Percentiles rank a stretch among this genome's conserved stretches.
These are phyloP conservation scores for Russula griseocarnosa DNA, from an alignment of 768 basidiomycete species.

Conservation along the genomic window DNA sequence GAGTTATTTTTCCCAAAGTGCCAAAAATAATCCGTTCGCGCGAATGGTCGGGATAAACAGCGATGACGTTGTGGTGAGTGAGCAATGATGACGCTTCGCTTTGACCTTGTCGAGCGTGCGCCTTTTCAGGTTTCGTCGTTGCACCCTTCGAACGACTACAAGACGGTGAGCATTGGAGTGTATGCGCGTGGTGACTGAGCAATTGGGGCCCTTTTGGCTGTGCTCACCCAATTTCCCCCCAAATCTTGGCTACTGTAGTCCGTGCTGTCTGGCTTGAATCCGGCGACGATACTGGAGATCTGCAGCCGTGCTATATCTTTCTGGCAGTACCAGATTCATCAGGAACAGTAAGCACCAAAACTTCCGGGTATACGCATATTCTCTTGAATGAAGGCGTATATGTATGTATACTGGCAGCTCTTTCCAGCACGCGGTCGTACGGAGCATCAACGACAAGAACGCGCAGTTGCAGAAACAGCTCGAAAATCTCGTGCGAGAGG, in stretches of 20 bases:
- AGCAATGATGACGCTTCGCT: not conserved
- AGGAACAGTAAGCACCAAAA: conserved; percentile 58
- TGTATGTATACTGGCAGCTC: conserved; percentile 42
- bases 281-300: conserved; percentile 73
- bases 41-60: not conserved
- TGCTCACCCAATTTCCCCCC: conserved; percentile 14
- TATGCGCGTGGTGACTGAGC: conserved; percentile 23
- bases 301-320: conserved; percentile 86
- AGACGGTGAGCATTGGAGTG: conserved; percentile 53
- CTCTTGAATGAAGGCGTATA: conserved; percentile 2
- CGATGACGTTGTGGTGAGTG: conserved; percentile 36
- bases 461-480: conserved; percentile 80
- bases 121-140: conserved; percentile 64
- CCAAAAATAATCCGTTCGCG: not conserved
- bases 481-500: conserved; percentile 82
- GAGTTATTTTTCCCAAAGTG: conserved; percentile 1
- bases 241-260: conserved; percentile 45
- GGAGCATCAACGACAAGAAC: conserved; percentile 78
- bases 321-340: conserved; percentile 88
- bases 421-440: conserved; percentile 79
- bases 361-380: not conserved
- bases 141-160: conserved; percentile 86
- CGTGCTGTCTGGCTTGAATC: conserved; percentile 75
- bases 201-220: conserved; percentile 20
- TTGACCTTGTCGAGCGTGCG: not conserved